Evolutionary conservation across 202 grass and related monocot species (phyloP), one percentile per base, ranked within the genome.

Genomic region (Elaeis oleifera): DNA sequence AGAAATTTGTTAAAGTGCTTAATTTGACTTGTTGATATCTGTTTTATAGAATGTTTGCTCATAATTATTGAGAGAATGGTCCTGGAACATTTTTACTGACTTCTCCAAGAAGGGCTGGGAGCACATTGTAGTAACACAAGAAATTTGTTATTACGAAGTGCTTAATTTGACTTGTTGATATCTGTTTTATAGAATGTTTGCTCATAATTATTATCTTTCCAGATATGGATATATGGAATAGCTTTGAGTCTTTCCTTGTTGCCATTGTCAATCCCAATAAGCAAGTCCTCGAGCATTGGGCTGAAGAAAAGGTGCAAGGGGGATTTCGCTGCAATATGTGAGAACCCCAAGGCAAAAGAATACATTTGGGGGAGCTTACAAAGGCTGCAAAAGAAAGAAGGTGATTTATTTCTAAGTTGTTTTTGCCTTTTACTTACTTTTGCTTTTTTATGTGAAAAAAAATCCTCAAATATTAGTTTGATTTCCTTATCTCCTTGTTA

Each of bases 171-270:
- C 11, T 44, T 44, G 36, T 44, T 44, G 36, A 13, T 44, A 44
- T 44, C 2, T 44, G 36, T 44, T 44, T 44, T 44, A 44, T 44
- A 44, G 11, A 44, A 44, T 13, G 36, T 13, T 44, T 31, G 28
- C 36, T 13, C 36, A 44, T 44, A 1, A 44, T 44, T 44, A 44
- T 13, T 13, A 13, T 44, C 36, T 44, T 53, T 72, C 4, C 68
- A 97, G 92, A 91, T 97, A 79, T 97, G 92, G 92, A 54, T 97
- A 69, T 91, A 91, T 59, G 92, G 92, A 5, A 91, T 73, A 97
- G 92, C 78, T 97, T 97, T 23, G 78, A 97, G 71, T 88, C 88
- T 24, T 84, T 83, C 76, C 88, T 97, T 63, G 74, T 97, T 65
- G 88, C 88, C 16, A 79, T 97, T 16, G 54, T 97, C 51, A 97